A percentile compares a stretch with the other conserved stretches of the same genome.
These are phyloP conservation scores for Podila minutissima DNA, from an alignment of 192 early-diverging fungal genomes.

Conservation along the genomic window DNA sequence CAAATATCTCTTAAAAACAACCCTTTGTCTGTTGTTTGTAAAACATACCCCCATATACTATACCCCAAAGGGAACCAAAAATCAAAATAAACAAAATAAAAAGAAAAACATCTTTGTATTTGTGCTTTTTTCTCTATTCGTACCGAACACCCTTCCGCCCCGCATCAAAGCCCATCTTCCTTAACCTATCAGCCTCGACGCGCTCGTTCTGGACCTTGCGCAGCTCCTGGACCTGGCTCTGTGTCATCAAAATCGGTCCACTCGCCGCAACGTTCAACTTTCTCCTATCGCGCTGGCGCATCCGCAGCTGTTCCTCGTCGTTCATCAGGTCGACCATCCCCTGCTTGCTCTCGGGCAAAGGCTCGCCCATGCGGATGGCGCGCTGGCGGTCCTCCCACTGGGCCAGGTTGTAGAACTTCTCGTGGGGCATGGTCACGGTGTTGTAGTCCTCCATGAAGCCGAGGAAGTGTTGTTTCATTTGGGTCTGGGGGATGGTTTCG, in stretches of 20 bases:
- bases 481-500: constrained; percentile 57
- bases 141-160: constrained; percentile 64
- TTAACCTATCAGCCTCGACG: constrained; percentile 60
- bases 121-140: constrained; percentile 40
- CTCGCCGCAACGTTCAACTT: constrained; percentile 19
- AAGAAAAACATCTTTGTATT: not conserved
- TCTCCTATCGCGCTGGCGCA: constrained; percentile 29
- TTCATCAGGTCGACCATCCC: constrained; percentile 54
- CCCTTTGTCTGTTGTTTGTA: too few relatives aligned
- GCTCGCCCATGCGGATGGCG: constrained; percentile 58
- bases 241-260: constrained; percentile 40
- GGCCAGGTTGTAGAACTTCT: constrained; percentile 64
- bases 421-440: constrained; percentile 69
- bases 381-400: constrained; percentile 62
- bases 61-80: constrained; percentile 3
- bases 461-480: constrained; percentile 62
- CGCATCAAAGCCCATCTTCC: constrained; percentile 61
- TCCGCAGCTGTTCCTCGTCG: constrained; percentile 62
- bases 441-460: constrained; percentile 73
- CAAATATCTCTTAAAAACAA: not conserved
- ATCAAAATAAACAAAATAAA: constrained; percentile 12
- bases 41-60: not conserved
- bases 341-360: constrained; percentile 7
- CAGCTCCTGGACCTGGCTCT: constrained; percentile 59
- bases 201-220: constrained; percentile 53